Percentiles rank a stretch among this genome's conserved stretches.
Conservation (phyloP, 2,329 filamentous ascomycete species). For the Bipolaris gigantea region DNA sequence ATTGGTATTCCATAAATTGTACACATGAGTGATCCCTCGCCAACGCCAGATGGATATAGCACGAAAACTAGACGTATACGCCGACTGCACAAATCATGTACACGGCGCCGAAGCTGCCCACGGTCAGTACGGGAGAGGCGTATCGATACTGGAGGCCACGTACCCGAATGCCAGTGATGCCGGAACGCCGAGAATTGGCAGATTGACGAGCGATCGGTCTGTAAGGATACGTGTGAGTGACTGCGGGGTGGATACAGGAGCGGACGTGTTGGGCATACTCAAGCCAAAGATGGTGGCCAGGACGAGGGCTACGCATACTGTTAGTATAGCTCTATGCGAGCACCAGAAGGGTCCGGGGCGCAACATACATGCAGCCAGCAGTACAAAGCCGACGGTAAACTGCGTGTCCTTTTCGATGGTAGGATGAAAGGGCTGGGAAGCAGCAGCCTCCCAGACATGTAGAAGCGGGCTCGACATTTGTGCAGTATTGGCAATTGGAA, state of each 20-base stretch:
- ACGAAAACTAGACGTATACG: slow-evolving; percentile 79
- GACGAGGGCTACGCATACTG: slow-evolving; percentile 56
- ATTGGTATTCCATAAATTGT: slow-evolving; percentile 47
- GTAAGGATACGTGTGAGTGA: slow-evolving; percentile 59
- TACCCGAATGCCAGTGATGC: slow-evolving; percentile 91
- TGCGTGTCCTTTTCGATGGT: slow-evolving; percentile 79
- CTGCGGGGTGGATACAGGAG: neutral
- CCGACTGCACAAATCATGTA: slow-evolving; percentile 99
- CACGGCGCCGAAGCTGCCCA: slow-evolving; percentile 81
- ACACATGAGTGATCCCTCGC: slow-evolving; percentile 24
- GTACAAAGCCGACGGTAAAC: slow-evolving; percentile 75
- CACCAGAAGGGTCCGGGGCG: slow-evolving; percentile 6
- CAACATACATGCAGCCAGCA: slow-evolving; percentile 67
- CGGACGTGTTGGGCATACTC: slow-evolving; percentile 60
- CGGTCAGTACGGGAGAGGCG: slow-evolving; percentile 1
- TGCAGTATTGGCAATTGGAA: slow-evolving; percentile 21
- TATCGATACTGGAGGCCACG: slow-evolving; percentile 40
- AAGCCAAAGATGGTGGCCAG: slow-evolving; percentile 81
- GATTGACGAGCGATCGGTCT: slow-evolving; percentile 81
- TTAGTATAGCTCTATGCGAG: slow-evolving; percentile 30
- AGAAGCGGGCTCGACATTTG: slow-evolving; percentile 59
- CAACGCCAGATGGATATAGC: slow-evolving; percentile 33
- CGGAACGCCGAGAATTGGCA: slow-evolving; percentile 78
- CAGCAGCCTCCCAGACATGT: slow-evolving; percentile 91
- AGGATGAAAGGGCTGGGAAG: slow-evolving; percentile 81